phyloP scores from a whole-genome alignment of 2,329 filamentous ascomycete genomes.

The Colletotrichum phormii region DNA sequence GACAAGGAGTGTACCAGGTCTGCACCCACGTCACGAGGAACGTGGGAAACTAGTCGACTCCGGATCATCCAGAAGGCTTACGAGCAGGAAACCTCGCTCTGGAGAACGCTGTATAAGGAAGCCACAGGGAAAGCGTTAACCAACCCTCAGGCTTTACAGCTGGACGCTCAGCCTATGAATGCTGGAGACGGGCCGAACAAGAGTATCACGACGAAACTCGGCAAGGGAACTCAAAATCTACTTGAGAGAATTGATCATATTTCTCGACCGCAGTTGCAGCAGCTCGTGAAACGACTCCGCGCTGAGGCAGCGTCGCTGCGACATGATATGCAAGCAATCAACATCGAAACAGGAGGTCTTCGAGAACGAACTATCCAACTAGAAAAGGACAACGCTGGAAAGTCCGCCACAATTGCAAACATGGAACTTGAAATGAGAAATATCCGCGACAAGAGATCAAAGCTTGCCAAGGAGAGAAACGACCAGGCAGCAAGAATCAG shows the following conservation, averaged over 20 bases:
- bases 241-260: too few relatives aligned
- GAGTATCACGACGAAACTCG: too few relatives aligned
- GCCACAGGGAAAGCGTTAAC: too few relatives aligned
- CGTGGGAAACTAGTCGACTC: conserved; percentile 8
- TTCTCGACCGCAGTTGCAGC: too few relatives aligned
- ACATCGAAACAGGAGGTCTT: neutral
- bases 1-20: conserved; percentile 3
- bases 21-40: neutral
- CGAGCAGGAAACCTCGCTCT: conserved; percentile 6
- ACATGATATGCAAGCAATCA: neutral
- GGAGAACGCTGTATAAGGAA: neutral
- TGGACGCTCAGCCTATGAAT: too few relatives aligned
- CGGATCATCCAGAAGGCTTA: conserved; percentile 19
- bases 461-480: neutral
- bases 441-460: neutral
- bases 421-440: neutral
- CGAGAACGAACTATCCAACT: neutral
- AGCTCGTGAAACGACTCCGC: too few relatives aligned
- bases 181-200: too few relatives aligned
- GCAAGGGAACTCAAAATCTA: too few relatives aligned
- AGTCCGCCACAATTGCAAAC: neutral
- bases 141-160: too few relatives aligned
- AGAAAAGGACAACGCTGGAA: neutral
- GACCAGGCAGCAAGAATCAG: neutral
- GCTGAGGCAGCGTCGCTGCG: too few relatives aligned